Conservation (phyloP, 2,329 filamentous ascomycete genomes). For the Tolypocladium amazonense region DNA sequence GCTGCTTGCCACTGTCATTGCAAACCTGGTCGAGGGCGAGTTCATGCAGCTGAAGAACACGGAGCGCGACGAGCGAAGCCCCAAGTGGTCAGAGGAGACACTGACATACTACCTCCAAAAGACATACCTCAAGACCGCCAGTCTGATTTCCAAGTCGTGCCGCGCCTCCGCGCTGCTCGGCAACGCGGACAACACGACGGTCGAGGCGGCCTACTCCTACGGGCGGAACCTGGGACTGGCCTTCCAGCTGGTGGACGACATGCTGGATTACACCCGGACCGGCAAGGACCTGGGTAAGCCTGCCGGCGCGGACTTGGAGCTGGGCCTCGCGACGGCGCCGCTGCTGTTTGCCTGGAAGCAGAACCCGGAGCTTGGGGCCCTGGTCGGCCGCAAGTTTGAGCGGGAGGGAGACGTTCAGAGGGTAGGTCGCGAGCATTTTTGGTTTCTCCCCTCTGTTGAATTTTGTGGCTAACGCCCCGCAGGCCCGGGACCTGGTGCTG, state of each 20-base stretch:
- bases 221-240: constrained; percentile 89
- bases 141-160: constrained; percentile 91
- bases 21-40: constrained; percentile 94
- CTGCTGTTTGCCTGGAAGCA: constrained; percentile 93
- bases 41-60: constrained; percentile 99
- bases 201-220: constrained; percentile 85
- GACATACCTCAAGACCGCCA: constrained; percentile 95
- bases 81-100: constrained; percentile 78
- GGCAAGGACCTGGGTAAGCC: constrained; percentile 86
- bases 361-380: constrained; percentile 68
- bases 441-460: too few relatives aligned
- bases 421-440: constrained; percentile 43
- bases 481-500: constrained; percentile 82
- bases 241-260: constrained; percentile 95
- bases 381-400: constrained; percentile 88
- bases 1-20: constrained; percentile 89
- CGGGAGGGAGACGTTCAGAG: constrained; percentile 72
- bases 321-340: constrained; percentile 88
- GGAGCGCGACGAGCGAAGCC: constrained; percentile 72
- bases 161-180: constrained; percentile 82
- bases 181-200: constrained; percentile 62
- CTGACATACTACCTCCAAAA: constrained; percentile 94
- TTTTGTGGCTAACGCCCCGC: background rate
- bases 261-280: constrained; percentile 90
- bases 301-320: constrained; percentile 83